phyloP scores from a whole-genome alignment of 208 protist genomes.

The Acanthamoeba triangularis region DNA sequence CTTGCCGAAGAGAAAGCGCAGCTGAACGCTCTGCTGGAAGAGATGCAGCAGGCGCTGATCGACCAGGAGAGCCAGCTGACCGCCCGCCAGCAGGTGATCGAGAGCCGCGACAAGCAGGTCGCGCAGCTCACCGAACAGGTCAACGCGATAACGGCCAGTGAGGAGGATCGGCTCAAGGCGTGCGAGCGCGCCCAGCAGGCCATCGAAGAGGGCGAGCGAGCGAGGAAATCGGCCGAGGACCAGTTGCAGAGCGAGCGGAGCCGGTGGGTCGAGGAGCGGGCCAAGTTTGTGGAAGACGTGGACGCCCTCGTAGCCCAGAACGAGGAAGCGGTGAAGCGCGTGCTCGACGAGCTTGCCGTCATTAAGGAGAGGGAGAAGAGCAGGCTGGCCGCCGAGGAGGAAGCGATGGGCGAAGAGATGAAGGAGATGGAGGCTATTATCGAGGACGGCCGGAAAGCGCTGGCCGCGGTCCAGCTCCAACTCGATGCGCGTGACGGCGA shows the following conservation, averaged over 20 bases:
- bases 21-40: conserved; percentile 23
- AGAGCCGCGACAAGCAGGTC: conserved; percentile 25
- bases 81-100: conserved; percentile 5
- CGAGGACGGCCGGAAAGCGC: not conserved
- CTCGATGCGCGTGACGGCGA: not conserved
- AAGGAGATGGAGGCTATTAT: conserved; percentile 5
- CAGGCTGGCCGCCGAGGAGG: not conserved
- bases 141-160: not conserved
- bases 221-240: not conserved
- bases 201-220: not conserved
- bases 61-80: conserved; percentile 20
- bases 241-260: conserved; percentile 9
- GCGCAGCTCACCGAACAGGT: conserved; percentile 22
- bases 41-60: conserved; percentile 35
- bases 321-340: not conserved
- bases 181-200: not conserved
- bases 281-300: conserved; percentile 45
- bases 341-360: conserved; percentile 12
- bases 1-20: not conserved
- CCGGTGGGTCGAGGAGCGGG: not conserved
- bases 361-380: not conserved
- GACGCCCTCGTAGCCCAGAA: not conserved
- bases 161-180: not conserved
- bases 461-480: not conserved
- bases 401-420: not conserved